Base-by-base conservation (phyloP, 805 yeast species). In the Myxozyma neotropica region DNA sequence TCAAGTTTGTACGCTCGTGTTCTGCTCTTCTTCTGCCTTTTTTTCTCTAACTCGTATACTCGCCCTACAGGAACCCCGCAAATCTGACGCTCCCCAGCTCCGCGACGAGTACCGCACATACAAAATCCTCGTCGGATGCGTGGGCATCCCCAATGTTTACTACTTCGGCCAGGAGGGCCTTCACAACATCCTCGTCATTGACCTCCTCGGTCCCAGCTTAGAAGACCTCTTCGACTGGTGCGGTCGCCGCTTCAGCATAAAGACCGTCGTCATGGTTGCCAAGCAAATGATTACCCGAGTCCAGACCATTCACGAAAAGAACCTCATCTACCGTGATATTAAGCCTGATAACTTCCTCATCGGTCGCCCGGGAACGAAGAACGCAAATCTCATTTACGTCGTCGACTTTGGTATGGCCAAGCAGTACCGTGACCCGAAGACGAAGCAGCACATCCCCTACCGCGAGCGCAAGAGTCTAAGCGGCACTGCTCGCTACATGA, bases 391-490 rank as follows among this genome's bases (percentile, higher is more conserved):
- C 58, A 89, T 94, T 53, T 91, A 89, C 75, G 80, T 94, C 64
- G 96, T 94, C 56, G 99, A 94, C 76, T 94, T 94, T 73, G 99
- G 99, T 65, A 94, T 94, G 98, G 98, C 98, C 31, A 94, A 94
- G 75, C 95, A 89, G 71, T 94, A 92, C 76, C 84, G 98, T 72
- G 99, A 94, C 77, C 97, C 98, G 55, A 88, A 89, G 74, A 87
- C 98, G 12, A 90, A 90, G 71, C 88, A 87, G 71, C 99, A 94
- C 75, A 94, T 94, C 66, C 98, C 99, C 33, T 94, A 92, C 75
- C 82, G 98, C 69, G 99, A 94, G 74, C 89, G 92, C 74, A 94
- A 94, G 76, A 89, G 96, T 4, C 78, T 94, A 65, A 88, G 96
- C 73, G 99, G 99, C 51, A 94, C 99, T 2, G 99, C 98, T n/a